Conservation (phyloP, 345 rosid species). For the Noccaea bulbosa region DNA sequence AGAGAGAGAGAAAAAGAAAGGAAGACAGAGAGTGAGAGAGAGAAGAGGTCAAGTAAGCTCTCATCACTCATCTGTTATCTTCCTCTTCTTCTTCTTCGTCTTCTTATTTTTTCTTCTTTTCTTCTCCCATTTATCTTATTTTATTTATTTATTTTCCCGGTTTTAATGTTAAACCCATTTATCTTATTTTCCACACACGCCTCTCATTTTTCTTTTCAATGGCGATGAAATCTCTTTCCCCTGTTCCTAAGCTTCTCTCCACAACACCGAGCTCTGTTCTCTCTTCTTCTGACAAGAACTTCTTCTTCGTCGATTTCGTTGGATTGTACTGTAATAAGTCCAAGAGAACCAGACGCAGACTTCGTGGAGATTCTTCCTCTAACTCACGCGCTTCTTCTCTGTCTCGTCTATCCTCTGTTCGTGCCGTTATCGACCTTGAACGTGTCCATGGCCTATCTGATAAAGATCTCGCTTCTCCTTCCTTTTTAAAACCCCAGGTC, state of each 20-base stretch:
- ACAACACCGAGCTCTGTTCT: conserved; percentile 54
- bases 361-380: conserved; percentile 48
- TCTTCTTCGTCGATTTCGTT: conserved; percentile 70
- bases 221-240: conserved; percentile 58
- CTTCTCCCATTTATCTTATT: conserved; percentile 14
- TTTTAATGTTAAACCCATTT: conserved; percentile 31
- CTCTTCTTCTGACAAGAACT: conserved; percentile 43
- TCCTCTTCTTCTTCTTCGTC: conserved; percentile 42
- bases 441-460: conserved; percentile 29
- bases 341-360: conserved; percentile 53
- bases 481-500: conserved; percentile 58
- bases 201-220: conserved; percentile 35
- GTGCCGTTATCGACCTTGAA: conserved; percentile 57
- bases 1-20: conserved; percentile 49
- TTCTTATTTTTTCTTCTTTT: conserved; percentile 4
- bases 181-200: conserved; percentile 43
- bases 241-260: conserved; percentile 58
- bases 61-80: conserved; percentile 52
- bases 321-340: conserved; percentile 60
- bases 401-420: conserved; percentile 49
- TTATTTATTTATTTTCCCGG: not conserved
- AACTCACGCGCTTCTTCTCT: conserved; percentile 41
- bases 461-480: conserved; percentile 38
- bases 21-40: conserved; percentile 49
- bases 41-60: conserved; percentile 43